Percentiles rank a stretch among this genome's conserved stretches.
phyloP scores from a whole-genome alignment of 2,329 filamentous ascomycete species.

The Apiospora aurea region DNA sequence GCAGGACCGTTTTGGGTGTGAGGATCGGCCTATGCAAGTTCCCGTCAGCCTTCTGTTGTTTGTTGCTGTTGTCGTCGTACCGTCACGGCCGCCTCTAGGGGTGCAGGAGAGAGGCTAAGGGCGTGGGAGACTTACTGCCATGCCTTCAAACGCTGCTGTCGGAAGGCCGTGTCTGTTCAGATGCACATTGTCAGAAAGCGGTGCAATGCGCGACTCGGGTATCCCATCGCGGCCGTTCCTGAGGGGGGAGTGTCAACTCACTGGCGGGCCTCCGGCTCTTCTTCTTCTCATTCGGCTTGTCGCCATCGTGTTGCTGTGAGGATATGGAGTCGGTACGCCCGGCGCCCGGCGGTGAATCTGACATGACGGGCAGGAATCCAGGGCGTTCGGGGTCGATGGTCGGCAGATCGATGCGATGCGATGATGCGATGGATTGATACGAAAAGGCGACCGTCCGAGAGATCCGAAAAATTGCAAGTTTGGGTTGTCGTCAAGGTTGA shows the following conservation, averaged over 20 bases:
- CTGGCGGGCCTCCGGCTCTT: slow-evolving; percentile 93
- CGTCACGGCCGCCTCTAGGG: neutral
- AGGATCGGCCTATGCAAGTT: slow-evolving; percentile 77
- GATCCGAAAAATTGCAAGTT: slow-evolving; percentile 12
- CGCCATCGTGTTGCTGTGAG: slow-evolving; percentile 53
- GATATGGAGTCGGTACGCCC: slow-evolving; percentile 60
- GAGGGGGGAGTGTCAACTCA: slow-evolving; percentile 51
- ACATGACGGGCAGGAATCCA: slow-evolving; percentile 44
- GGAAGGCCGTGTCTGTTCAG: slow-evolving; percentile 79
- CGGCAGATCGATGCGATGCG: neutral
- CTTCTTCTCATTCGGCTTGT: slow-evolving; percentile 71
- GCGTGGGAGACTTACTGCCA: slow-evolving; percentile 81
- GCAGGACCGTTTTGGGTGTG: slow-evolving; percentile 79
- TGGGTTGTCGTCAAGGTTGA: slow-evolving; percentile 6
- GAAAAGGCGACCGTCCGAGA: slow-evolving; percentile 12
- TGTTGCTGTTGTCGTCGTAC: neutral
- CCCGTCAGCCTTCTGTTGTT: slow-evolving; percentile 9
- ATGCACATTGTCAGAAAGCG: slow-evolving; percentile 20
- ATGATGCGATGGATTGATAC: slow-evolving; percentile 19
- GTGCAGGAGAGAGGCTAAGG: slow-evolving; percentile 25
- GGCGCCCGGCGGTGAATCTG: slow-evolving; percentile 53
- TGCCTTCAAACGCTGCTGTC: slow-evolving; percentile 95
- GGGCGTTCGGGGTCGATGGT: neutral
- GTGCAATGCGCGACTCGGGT: slow-evolving; percentile 19
- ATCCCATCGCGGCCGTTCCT: neutral